Percentiles rank a stretch among this genome's conserved stretches.
Conservation (phyloP, 352 stramenopile species). For the Globisporangium parvum region DNA sequence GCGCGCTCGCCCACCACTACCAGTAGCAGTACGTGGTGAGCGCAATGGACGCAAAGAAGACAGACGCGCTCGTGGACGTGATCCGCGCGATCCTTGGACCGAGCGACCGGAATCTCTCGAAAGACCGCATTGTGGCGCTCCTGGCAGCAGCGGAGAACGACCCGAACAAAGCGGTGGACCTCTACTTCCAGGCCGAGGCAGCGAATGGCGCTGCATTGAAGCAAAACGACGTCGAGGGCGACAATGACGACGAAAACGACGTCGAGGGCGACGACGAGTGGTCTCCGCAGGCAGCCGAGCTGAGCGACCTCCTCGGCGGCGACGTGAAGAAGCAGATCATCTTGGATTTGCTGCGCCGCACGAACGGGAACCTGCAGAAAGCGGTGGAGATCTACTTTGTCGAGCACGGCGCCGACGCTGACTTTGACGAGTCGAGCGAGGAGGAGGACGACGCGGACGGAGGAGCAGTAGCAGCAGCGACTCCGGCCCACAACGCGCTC, state of each 20-base stretch:
- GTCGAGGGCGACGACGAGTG: constrained; percentile 25
- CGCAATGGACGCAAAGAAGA: constrained; percentile 40
- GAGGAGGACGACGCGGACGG: constrained; percentile 37
- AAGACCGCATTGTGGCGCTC: constrained; percentile 59
- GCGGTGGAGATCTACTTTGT: constrained; percentile 77
- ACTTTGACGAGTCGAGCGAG: constrained; percentile 37
- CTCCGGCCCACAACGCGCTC: constrained; percentile 21
- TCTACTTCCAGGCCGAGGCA: constrained; percentile 68
- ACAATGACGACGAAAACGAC: constrained; percentile 37
- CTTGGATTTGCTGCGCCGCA: constrained; percentile 44
- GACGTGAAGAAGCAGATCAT: constrained; percentile 55
- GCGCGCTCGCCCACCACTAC: no score
- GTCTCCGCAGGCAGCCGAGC: constrained; percentile 40
- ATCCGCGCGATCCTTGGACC: constrained; percentile 76
- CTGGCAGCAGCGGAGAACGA: constrained; percentile 56
- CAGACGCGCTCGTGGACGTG: constrained; percentile 64
- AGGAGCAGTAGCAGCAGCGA: constrained; percentile 3
- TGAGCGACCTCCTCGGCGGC: constrained; percentile 69
- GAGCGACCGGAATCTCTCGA: constrained; percentile 42
- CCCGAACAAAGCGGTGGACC: constrained; percentile 77
- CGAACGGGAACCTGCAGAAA: constrained; percentile 69
- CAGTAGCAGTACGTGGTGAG: background rate
- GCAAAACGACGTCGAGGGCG: constrained; percentile 49
- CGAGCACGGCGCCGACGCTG: constrained; percentile 40
- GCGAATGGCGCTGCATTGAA: constrained; percentile 30